Conservation (phyloP, 2,329 filamentous ascomycete genomes). For the Lachnellula cervina region DNA sequence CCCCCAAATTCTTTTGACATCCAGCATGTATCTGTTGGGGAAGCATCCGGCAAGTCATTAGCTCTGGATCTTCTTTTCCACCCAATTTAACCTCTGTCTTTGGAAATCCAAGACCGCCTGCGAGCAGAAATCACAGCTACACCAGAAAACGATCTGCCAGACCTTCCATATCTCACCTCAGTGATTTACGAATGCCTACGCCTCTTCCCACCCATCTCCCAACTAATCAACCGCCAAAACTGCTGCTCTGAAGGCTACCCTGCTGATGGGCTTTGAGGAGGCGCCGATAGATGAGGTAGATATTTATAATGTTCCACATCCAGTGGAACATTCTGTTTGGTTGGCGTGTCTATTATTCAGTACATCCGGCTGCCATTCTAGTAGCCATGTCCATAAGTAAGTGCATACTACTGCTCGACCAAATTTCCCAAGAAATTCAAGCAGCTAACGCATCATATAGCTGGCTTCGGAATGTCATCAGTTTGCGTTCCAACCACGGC, state of each 20-base stretch:
- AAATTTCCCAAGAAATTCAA: too few relatives aligned
- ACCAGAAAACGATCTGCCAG: background rate
- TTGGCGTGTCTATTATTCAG: too few relatives aligned
- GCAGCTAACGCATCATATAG: too few relatives aligned
- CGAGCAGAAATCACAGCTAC: background rate
- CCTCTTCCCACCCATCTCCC: slow-evolving; percentile 6
- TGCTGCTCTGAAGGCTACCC: slow-evolving; percentile 30
- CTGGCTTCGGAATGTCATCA: too few relatives aligned
- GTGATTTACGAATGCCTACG: slow-evolving; percentile 4
- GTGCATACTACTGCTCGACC: too few relatives aligned
- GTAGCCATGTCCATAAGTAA: too few relatives aligned
- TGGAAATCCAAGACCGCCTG: slow-evolving; percentile 1
- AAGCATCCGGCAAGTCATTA: slow-evolving; percentile 2
- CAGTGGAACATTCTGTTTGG: too few relatives aligned
- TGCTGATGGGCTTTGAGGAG: slow-evolving; percentile 38
- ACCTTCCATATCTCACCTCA: slow-evolving; percentile 3
- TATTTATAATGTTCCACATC: background rate
- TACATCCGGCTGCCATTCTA: background rate
- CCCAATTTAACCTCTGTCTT: background rate
- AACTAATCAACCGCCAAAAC: slow-evolving; percentile 34
- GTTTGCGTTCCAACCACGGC: too few relatives aligned
- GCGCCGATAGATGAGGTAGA: slow-evolving; percentile 43
- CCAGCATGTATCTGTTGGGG: slow-evolving; percentile 2
- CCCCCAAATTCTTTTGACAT: slow-evolving; percentile 3
- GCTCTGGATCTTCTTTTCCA: background rate